Evolutionary conservation across 495 filamentous ascomycete species (phyloP), one percentile per base, ranked within the genome.

Genomic region (Xylaria venustula): DNA sequence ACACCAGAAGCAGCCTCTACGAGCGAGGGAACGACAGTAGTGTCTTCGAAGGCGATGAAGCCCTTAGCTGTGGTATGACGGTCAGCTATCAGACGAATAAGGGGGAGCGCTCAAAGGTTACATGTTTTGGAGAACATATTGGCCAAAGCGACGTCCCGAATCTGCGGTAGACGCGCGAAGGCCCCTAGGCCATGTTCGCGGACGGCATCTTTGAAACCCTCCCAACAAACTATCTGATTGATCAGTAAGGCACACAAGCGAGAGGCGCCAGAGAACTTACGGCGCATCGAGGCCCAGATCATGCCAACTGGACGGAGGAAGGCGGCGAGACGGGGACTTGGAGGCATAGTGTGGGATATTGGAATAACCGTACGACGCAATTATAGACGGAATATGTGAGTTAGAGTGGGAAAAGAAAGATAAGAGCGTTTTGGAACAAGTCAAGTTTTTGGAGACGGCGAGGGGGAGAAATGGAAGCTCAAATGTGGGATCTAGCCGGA

Each of bases 41-140:
- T 77, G 54, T 73, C 46, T 70, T 79, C 77, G 48, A 64, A 78
- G 1, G 71, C 66, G 55, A 74, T 71, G 59, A 78, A 77, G 32
- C 37, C 37, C 7, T 15, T 15, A 15, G 37, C 37, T 40, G 37
- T 15, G 14, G 11, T 15, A 15, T 15, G 37, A 40, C 14, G 37
- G 37, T 40, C 37, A 40, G 37, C 14, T 3, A 8, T 3, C 14
- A 15, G 37, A 12, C 14, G 37, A 15, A 15, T 40, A n/a, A n/a
- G 37, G 14, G 14, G 37, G 3, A 11, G 14, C 3, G 37, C 37
- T 3, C 3, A 40, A 12, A 3, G 37, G 3, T 40, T 40, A 40
- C 37, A 40, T 7, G 37, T 40, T 3, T 7, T 9, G 14, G 3
- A 11, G 37, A 40, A 40, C 37, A 40, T 7, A 3, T 8, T 40